phyloP scores from a whole-genome alignment of 2,329 filamentous ascomycete species.

The Colletotrichum lupini region DNA sequence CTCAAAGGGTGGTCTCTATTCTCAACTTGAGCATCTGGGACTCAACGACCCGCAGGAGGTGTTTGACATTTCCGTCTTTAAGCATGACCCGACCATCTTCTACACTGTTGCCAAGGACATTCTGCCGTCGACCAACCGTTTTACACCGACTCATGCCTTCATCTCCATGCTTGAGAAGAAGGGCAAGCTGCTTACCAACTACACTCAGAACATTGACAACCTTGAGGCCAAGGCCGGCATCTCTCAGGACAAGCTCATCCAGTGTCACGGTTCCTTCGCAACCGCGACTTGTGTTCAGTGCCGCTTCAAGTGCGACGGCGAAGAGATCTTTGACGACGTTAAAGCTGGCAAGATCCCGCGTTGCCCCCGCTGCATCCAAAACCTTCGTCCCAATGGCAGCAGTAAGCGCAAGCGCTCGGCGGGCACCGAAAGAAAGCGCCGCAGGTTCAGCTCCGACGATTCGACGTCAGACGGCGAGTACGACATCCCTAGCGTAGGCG shows the following conservation, averaged over 20 bases:
- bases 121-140: slow-evolving; percentile 81
- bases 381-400: slow-evolving; percentile 51
- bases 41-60: slow-evolving; percentile 90
- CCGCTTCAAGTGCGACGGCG: slow-evolving; percentile 76
- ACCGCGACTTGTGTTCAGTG: slow-evolving; percentile 91
- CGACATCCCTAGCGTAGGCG: slow-evolving; percentile 73
- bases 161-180: slow-evolving; percentile 89
- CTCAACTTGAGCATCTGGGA: slow-evolving; percentile 82
- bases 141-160: slow-evolving; percentile 93
- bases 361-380: slow-evolving; percentile 76
- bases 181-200: slow-evolving; percentile 92
- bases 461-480: slow-evolving; percentile 59
- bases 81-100: slow-evolving; percentile 87
- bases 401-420: slow-evolving; percentile 54
- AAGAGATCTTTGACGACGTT: slow-evolving; percentile 83
- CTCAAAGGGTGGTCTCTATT: slow-evolving; percentile 92
- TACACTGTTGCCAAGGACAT: slow-evolving; percentile 94
- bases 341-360: slow-evolving; percentile 79
- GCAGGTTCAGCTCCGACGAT: slow-evolving; percentile 49
- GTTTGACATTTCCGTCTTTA: slow-evolving; percentile 90
- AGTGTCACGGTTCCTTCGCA: slow-evolving; percentile 97
- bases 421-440: slow-evolving; percentile 51
- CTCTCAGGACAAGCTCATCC: slow-evolving; percentile 82
- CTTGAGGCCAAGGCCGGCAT: slow-evolving; percentile 91
- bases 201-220: slow-evolving; percentile 99